Evolutionary conservation across 169 alveolate species (phyloP), one percentile per base, ranked within the genome.

Genomic region (Plasmodium malariae): DNA sequence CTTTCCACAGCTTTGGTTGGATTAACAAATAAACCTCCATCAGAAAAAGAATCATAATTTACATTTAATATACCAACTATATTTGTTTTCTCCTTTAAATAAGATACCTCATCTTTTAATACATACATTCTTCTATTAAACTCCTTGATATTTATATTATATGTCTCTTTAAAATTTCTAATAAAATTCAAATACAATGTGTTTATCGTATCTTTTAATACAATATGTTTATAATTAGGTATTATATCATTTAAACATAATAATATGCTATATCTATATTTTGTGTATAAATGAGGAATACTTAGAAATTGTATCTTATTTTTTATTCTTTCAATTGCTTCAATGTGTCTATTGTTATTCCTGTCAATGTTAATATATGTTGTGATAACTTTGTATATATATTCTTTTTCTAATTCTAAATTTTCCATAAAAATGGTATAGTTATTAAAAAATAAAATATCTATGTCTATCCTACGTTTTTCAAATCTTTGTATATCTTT

Each of bases 31-130:
- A 76, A 43, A 0, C 89, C 89, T 28, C 89, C 89, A 76, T 76
- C 89, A 2, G 89, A 76, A 76, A 76, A 76, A 34, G 89, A 76
- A 63, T 76, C 76, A 45, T 76, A 76, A 37, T 76, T 76, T 6
- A 65, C 76, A 76, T 76, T 76, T 67, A 76, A 76, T 28, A 76
- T 60, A 17, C 89, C 89, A 32, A 76, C 89, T 19, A 76, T 76
- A 43, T 76, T 62, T 40, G 89, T 76, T 76, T 49, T 76, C 28
- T 76, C 76, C 45, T 76, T 76, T 63, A 76, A 55, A 34, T 62
- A 55, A 2, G 45, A 76, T 6, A 60, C 54, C 63, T 48, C 26
- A 76, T 76, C 76, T 76, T 63, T 76, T 69, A 76, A 49, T 45
- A 76, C 89, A 37, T 76, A 76, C 48, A 76, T 21, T 37, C 69